Evolutionary conservation across 2,329 filamentous ascomycete genomes (phyloP).

Genomic region (Pleochaeta shiraiana): DNA sequence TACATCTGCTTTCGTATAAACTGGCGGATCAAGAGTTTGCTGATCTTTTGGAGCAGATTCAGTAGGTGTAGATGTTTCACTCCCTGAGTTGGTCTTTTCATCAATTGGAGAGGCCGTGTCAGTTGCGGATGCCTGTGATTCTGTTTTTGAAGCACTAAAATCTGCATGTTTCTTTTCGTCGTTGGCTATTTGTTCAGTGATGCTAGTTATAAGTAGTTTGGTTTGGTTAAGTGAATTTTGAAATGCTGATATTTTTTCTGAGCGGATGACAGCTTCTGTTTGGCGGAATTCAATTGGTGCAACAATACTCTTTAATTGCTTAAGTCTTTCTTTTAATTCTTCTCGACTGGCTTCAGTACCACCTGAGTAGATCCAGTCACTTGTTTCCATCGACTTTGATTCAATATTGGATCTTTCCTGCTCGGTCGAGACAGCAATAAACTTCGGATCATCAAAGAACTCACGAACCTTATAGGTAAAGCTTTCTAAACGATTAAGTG

Average conservation of each 20-base stretch:
- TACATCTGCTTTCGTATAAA: slow-evolving; percentile 56
- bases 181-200: slow-evolving; percentile 52
- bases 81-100: slow-evolving; percentile 56
- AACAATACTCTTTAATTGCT: slow-evolving; percentile 56
- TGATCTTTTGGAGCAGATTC: slow-evolving; percentile 20
- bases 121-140: slow-evolving; percentile 19
- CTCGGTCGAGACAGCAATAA: slow-evolving; percentile 47
- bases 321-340: slow-evolving; percentile 53
- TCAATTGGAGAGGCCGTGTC: slow-evolving; percentile 21
- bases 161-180: slow-evolving; percentile 37
- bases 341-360: slow-evolving; percentile 55
- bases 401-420: slow-evolving; percentile 45
- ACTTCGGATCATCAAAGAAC: slow-evolving; percentile 54
- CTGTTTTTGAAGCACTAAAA: slow-evolving; percentile 25
- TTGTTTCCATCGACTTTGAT: slow-evolving; percentile 41
- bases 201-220: slow-evolving; percentile 42
- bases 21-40: slow-evolving; percentile 34
- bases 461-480: slow-evolving; percentile 83
- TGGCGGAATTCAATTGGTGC: slow-evolving; percentile 55
- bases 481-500: slow-evolving; percentile 77
- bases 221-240: slow-evolving; percentile 51
- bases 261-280: slow-evolving; percentile 48
- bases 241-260: slow-evolving; percentile 42
- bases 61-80: slow-evolving; percentile 21
- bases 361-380: slow-evolving; percentile 83